These are phyloP conservation scores for Fusarium succisae DNA, from an alignment of 2,329 filamentous ascomycete species.

Conservation along the genomic window DNA sequence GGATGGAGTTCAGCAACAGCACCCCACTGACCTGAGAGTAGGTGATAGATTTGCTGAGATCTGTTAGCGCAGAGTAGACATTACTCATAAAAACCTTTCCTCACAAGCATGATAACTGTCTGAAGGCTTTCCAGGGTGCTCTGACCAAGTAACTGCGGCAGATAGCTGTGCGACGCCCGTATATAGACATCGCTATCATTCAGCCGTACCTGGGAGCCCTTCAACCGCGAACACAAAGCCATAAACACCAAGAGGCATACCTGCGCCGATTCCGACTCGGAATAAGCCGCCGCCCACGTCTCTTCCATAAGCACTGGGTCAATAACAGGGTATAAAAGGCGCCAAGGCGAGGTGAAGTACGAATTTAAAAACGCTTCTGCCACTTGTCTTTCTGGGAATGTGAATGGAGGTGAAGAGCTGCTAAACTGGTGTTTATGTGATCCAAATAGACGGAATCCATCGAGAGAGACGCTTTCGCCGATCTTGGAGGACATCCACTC, in stretches of 20 bases:
- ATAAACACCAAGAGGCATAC: background rate
- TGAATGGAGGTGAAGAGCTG: background rate
- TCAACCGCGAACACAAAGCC: background rate
- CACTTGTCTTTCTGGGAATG: background rate
- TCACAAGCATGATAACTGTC: background rate
- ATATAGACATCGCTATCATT: background rate
- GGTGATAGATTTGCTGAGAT: background rate
- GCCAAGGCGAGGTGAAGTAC: background rate
- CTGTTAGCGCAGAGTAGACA: rapidly evolving
- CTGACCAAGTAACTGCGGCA: rapidly evolving
- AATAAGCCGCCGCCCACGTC: background rate
- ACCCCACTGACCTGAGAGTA: background rate
- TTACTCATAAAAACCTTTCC: rapidly evolving
- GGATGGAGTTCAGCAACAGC: background rate
- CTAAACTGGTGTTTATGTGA: background rate
- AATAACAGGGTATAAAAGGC: background rate
- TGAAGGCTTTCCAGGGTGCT: background rate
- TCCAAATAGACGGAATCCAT: background rate
- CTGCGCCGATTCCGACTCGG: background rate
- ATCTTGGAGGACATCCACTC: background rate
- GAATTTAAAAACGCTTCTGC: background rate
- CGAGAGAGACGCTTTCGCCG: background rate
- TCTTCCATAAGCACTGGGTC: background rate
- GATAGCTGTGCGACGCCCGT: background rate
- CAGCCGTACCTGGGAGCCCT: background rate